Conservation (phyloP, 1,139 yeast species). For the Wickerhamiella infanticola region DNA sequence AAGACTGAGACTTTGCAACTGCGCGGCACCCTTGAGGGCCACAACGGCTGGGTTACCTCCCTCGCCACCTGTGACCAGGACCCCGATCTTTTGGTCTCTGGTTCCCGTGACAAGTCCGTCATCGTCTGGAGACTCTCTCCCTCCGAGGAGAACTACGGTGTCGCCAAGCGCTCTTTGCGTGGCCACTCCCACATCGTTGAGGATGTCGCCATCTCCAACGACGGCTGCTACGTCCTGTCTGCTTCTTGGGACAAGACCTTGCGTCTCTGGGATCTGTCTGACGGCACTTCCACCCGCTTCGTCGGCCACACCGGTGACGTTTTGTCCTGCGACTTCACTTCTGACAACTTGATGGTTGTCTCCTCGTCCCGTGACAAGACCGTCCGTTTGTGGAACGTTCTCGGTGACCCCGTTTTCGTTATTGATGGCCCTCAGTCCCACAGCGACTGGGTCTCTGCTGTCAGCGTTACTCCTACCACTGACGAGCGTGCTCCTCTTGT, state of each 20-base stretch:
- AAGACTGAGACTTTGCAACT: slow-evolving; percentile 82
- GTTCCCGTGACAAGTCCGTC: slow-evolving; percentile 97
- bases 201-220: slow-evolving; percentile 96
- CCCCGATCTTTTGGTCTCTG: slow-evolving; percentile 97
- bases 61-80: slow-evolving; percentile 96
- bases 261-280: slow-evolving; percentile 95
- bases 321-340: slow-evolving; percentile 89
- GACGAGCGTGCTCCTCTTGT: slow-evolving; percentile 48
- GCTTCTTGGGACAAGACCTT: slow-evolving; percentile 99
- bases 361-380: slow-evolving; percentile 99
- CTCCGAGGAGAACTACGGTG: slow-evolving; percentile 95
- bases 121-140: slow-evolving; percentile 98
- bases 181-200: slow-evolving; percentile 99
- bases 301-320: slow-evolving; percentile 98
- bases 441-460: slow-evolving; percentile 98
- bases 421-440: slow-evolving; percentile 55
- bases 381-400: slow-evolving; percentile 98
- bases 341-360: slow-evolving; percentile 95
- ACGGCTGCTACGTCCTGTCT: slow-evolving; percentile 95
- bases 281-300: slow-evolving; percentile 93
- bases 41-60: slow-evolving; percentile 92
- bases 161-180: slow-evolving; percentile 90
- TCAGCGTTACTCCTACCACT: slow-evolving; percentile 76
- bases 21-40: slow-evolving; percentile 96
- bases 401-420: slow-evolving; percentile 96